Evolutionary conservation across 768 basidiomycete species (phyloP), one percentile per base, ranked within the genome.

Genomic region (Rossbeevera mucosa): DNA sequence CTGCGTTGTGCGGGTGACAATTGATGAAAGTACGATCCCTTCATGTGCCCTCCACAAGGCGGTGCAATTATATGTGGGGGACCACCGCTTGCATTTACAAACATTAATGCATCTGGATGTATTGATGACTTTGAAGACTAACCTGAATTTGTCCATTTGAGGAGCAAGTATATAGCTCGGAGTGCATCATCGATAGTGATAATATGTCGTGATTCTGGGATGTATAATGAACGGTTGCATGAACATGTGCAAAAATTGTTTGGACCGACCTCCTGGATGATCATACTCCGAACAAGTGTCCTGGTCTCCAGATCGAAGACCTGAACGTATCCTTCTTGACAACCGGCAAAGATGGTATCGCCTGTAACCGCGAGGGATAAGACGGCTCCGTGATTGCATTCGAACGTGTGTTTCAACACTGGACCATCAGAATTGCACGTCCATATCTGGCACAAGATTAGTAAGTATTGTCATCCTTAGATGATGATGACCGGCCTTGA

Each of bases 241-340:
- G 7, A 22, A 50, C 40, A 53, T 6, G 26, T 21, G 9, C 16
- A 44, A 48, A 44, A 0, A 9, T 28, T 42, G 3, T 9, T 41
- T 49, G 26, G 22, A 29, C 73, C 14, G 44, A 88, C 88, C 74
- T 93, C 88, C 58, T 91, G 85, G 1, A 90, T 86, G 16, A 94
- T 86, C 51, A 98, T 86, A 0, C 85, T 91, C 46, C 95, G 75
- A 24, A 98, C 84, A 31, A 90, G 74, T 0, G 92, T 91, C 57
- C 83, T 85, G 0, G 94, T 95, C 65, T 94, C 93, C 7, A 96
- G 71, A 66, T 97, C 94, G 71, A 91, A 82, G 5, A 97, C 85
- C 57, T 88, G 87, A 60, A 97, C 90, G 59, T 88, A 85, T 3
- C 95, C 95, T 56, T 92, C 93, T 69, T 98, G 95, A 60, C 94